These are phyloP conservation scores for Annulohypoxylon maeteangense DNA, from an alignment of 495 filamentous ascomycete species.

Conservation along the genomic window DNA sequence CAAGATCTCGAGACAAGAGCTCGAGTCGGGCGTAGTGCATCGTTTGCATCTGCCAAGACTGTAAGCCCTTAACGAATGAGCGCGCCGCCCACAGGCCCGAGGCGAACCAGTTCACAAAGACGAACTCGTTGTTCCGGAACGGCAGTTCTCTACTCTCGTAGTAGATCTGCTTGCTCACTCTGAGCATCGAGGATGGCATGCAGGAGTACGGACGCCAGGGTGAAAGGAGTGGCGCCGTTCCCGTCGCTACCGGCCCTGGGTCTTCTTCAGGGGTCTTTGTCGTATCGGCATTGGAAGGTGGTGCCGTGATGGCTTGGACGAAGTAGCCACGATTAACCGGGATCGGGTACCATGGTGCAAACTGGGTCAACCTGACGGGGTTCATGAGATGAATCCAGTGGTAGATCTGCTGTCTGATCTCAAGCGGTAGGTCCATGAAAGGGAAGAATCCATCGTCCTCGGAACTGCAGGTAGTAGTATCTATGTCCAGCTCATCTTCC, in stretches of 20 bases:
- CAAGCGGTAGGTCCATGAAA: slow-evolving; percentile 49
- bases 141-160: slow-evolving; percentile 46
- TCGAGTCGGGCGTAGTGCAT: slow-evolving; percentile 51
- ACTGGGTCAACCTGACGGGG: slow-evolving; percentile 33
- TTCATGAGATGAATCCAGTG: slow-evolving; percentile 45
- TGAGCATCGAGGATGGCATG: slow-evolving; percentile 47
- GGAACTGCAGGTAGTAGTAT: slow-evolving; percentile 44
- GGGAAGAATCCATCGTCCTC: slow-evolving; percentile 15
- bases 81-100: slow-evolving; percentile 47
- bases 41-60: slow-evolving; percentile 48
- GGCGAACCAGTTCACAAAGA: slow-evolving; percentile 51
- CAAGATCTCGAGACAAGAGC: slow-evolving; percentile 41
- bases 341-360: slow-evolving; percentile 45
- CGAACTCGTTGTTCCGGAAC: slow-evolving; percentile 53
- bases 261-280: neutral
- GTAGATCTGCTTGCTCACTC: slow-evolving; percentile 48
- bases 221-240: slow-evolving; percentile 38
- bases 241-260: slow-evolving; percentile 1
- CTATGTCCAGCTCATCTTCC: slow-evolving; percentile 44
- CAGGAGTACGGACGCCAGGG: slow-evolving; percentile 44
- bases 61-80: slow-evolving; percentile 39
- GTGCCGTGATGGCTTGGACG: slow-evolving; percentile 36
- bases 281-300: neutral
- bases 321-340: slow-evolving; percentile 42
- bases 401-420: slow-evolving; percentile 52